Evolutionary conservation across 768 basidiomycete species (phyloP).

Genomic region (Russula sp.): DNA sequence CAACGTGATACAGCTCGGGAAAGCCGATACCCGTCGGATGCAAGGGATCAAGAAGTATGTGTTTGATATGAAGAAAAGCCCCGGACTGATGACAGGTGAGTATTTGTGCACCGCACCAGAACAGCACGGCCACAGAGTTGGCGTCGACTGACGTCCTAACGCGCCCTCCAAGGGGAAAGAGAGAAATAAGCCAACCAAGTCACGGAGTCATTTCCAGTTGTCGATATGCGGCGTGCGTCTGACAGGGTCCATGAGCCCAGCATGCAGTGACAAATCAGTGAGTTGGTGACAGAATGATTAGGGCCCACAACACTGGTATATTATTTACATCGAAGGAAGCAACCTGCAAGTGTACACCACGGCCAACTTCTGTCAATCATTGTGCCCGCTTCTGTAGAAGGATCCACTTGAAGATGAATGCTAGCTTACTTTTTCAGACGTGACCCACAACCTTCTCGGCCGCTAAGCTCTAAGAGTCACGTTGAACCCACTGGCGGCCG

Average conservation of each 20-base stretch:
- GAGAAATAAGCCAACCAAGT: neutral
- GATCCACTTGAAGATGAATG: neutral
- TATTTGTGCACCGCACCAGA: neutral
- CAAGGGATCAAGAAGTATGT: neutral
- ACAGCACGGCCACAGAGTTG: neutral
- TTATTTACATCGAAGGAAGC: neutral
- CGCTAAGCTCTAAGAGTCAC: neutral
- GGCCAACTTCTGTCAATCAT: neutral
- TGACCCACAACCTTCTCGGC: neutral
- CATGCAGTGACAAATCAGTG: neutral
- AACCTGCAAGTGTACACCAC: neutral
- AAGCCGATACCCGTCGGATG: too few species aligned
- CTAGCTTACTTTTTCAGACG: neutral
- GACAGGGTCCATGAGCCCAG: too few species aligned
- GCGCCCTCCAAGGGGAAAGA: neutral
- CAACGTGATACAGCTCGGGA: neutral
- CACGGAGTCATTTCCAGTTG: neutral
- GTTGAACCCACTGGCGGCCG: neutral
- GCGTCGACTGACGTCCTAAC: neutral
- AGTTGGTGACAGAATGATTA: neutral
- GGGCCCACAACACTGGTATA: neutral
- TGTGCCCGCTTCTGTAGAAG: neutral
- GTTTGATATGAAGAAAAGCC: neutral
- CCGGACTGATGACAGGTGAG: neutral
- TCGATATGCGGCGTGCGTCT: neutral